These are phyloP conservation scores for Cyclocybe aegerita DNA, from an alignment of 768 basidiomycete species.

Conservation along the genomic window DNA sequence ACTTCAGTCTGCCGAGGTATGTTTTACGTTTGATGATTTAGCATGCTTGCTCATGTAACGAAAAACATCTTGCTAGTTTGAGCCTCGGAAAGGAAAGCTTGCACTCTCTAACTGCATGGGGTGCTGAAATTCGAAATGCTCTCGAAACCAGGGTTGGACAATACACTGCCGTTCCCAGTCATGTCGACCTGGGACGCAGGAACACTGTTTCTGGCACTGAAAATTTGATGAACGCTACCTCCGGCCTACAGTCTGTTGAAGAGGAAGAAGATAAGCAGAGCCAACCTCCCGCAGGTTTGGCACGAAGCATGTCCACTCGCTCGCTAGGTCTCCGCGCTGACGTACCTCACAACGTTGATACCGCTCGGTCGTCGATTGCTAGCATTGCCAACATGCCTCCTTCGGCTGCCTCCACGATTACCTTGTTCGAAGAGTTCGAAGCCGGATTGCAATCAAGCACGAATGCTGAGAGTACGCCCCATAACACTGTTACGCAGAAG, in stretches of 20 bases:
- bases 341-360: conserved; percentile 47
- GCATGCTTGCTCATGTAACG: background rate
- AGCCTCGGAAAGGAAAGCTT: conserved; percentile 60
- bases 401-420: conserved; percentile 61
- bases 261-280: conserved; percentile 30
- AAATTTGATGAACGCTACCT: conserved; percentile 20
- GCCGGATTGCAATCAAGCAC: conserved; percentile 44
- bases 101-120: conserved; percentile 50
- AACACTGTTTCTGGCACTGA: conserved; percentile 51
- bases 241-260: conserved; percentile 40
- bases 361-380: conserved; percentile 51
- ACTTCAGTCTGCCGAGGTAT: conserved; percentile 70
- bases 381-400: conserved; percentile 36
- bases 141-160: conserved; percentile 42
- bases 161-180: conserved; percentile 37
- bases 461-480: conserved; percentile 64
- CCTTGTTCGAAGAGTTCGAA: conserved; percentile 58
- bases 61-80: conserved; percentile 39
- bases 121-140: conserved; percentile 51
- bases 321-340: conserved; percentile 49
- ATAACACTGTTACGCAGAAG: conserved; percentile 42
- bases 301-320: conserved; percentile 41
- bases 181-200: conserved; percentile 40
- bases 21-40: conserved; percentile 13
- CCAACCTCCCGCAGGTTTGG: conserved; percentile 17